Base-by-base conservation (phyloP, 768 basidiomycete species). In the Agaricus sinodeliciosus region DNA sequence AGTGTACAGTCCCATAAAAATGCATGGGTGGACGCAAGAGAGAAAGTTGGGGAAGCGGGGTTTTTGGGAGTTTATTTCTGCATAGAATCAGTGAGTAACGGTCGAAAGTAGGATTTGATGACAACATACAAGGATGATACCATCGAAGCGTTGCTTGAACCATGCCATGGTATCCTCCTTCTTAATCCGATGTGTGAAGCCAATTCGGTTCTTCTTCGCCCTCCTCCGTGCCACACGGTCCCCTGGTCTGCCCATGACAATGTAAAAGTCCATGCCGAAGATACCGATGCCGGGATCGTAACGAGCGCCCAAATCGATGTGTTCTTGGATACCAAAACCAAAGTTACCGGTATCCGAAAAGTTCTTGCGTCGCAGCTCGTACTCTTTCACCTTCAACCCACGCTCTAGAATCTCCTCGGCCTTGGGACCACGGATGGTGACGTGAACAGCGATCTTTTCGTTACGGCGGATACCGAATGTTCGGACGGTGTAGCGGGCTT, bases 81-180 rank as follows among this genome's bases (percentile, higher is more conserved):
- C 26, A 41, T 16, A 58, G 22, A 43, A 58, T 54, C 46, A 37
- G 45, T 58, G 34, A 55, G 45, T 49, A 19, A 31, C 26, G 26
- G 26, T 16, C 16, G 41, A 12, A 48, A 35, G 25, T 22, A 45
- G 37, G 8, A 39, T 11, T 11, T 31, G 31, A 11, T 11, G 13
- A 46, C 48, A 51, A 11, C 87, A 60, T 65, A 92, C 90, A 70
- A 91, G 72, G 75, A 97, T 94, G 70, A 95, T 94, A 76, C 93
- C 94, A 70, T 97, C 94, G 80, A 95, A 97, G 64, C 94, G 81
- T 75, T 94, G 90, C 84, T 97, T 98, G 92, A 94, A 98, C 95
- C 95, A 98, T 59, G 86, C 75, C 87, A 92, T 86, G 58, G 92
- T 92, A 65, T 97, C 93, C 66, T 97, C 94, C 80, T 90, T 94